Conservation (phyloP, 768 basidiomycete genomes). For the Multifurca ochricompacta region DNA sequence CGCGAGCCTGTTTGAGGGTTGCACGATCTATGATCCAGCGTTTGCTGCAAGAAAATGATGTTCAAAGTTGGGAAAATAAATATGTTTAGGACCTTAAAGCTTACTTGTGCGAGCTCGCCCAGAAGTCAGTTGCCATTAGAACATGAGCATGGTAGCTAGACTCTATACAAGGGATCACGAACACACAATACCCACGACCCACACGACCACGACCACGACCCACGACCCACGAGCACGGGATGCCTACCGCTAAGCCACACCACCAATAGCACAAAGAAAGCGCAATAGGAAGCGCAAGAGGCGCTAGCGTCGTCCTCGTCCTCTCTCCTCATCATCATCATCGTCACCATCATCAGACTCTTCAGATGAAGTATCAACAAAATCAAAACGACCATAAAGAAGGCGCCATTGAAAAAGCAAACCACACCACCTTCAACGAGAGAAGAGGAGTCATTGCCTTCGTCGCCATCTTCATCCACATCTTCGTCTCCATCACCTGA, state of each 20-base stretch:
- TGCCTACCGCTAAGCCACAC: conserved; percentile 23
- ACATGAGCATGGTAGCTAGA: no score
- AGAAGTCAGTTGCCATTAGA: conserved; percentile 83
- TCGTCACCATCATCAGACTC: conserved; percentile 23
- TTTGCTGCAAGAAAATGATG: conserved; percentile 47
- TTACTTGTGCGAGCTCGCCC: conserved; percentile 85
- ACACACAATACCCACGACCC: no score
- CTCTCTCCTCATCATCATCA: conserved; percentile 21
- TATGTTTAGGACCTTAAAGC: no score
- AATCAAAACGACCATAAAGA: neutral
- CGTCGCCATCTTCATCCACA: conserved; percentile 20
- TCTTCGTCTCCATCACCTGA: conserved; percentile 21
- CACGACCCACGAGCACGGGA: no score
- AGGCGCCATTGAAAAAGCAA: conserved; percentile 5
- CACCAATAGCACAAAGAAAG: conserved; percentile 23
- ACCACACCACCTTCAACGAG: neutral
- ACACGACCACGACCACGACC: no score
- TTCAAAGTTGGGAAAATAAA: no score
- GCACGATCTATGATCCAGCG: conserved; percentile 86
- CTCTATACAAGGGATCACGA: no score
- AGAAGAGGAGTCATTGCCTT: conserved; percentile 6
- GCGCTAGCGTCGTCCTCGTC: conserved; percentile 27
- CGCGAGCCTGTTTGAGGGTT: conserved; percentile 63
- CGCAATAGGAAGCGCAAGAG: conserved; percentile 31
- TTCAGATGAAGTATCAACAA: conserved; percentile 18